Percentiles rank a stretch among this genome's conserved stretches.
These are phyloP conservation scores for Phytophthora palmivora DNA, from an alignment of 352 stramenopile genomes.

Conservation along the genomic window DNA sequence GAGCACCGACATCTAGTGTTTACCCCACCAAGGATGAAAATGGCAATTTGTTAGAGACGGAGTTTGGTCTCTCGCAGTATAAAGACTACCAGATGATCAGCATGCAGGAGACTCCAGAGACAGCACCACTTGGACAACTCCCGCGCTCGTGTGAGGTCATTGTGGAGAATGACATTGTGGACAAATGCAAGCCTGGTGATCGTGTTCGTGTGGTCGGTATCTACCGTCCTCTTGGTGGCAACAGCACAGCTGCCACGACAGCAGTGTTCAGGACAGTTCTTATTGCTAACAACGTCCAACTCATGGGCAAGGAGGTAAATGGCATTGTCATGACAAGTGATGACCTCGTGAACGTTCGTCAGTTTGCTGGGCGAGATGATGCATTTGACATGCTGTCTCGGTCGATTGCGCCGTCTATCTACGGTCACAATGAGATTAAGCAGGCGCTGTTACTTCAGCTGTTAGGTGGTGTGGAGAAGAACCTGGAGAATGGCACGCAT, in stretches of 20 bases:
- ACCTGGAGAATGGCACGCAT: conserved; percentile 98
- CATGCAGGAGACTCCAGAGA: conserved; percentile 93
- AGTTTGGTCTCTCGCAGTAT: conserved; percentile 98
- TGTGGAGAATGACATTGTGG: conserved; percentile 98
- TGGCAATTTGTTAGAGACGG: conserved; percentile 97
- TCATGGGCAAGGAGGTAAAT: conserved; percentile 94
- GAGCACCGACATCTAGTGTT: conserved; percentile 85
- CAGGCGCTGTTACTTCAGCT: conserved; percentile 89
- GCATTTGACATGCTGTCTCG: conserved; percentile 94
- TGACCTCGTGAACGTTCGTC: conserved; percentile 94
- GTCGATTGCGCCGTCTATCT: conserved; percentile 98
- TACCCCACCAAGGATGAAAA: conserved; percentile 97
- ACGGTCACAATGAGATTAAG: conserved; percentile 98
- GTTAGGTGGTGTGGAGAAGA: conserved; percentile 94
- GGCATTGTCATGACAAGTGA: conserved; percentile 92
- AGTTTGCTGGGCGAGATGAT: conserved; percentile 92
- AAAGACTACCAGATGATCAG: conserved; percentile 98
- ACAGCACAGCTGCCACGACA: conserved; percentile 74
- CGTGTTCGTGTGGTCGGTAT: conserved; percentile 95
- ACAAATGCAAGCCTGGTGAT: conserved; percentile 99
- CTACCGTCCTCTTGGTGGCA: conserved; percentile 92
- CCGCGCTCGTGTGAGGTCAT: conserved; percentile 98
- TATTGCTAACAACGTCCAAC: conserved; percentile 96
- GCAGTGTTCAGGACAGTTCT: conserved; percentile 97
- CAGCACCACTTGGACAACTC: conserved; percentile 96